These are phyloP conservation scores for Escallonia herrerae DNA, from an alignment of 129 eudicot genomes.

Conservation along the genomic window DNA sequence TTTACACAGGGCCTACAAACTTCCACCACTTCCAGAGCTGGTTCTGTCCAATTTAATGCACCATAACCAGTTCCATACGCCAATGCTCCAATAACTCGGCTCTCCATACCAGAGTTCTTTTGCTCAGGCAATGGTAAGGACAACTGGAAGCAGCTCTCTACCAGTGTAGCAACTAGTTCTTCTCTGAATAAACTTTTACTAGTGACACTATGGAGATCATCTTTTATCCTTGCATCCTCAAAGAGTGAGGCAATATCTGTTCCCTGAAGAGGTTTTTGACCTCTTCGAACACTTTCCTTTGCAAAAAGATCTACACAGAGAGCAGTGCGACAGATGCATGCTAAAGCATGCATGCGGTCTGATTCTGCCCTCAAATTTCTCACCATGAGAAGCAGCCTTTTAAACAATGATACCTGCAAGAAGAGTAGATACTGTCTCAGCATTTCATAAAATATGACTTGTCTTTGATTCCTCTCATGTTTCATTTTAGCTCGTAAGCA, in stretches of 20 bases:
- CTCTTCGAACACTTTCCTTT: constrained; percentile 90
- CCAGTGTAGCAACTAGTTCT: constrained; percentile 92
- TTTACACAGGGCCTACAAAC: constrained; percentile 96
- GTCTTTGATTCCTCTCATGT: not conserved
- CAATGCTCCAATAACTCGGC: constrained; percentile 97
- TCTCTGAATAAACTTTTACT: constrained; percentile 93
- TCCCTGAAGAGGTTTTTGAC: constrained; percentile 95
- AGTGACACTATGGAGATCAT: constrained; percentile 75
- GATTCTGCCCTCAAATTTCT: constrained; percentile 96
- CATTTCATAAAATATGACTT: not conserved
- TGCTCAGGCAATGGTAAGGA: constrained; percentile 94
- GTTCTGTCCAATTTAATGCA: constrained; percentile 97
- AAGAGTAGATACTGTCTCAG: constrained; percentile 2
- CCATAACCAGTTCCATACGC: constrained; percentile 99
- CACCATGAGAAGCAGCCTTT: constrained; percentile 92
- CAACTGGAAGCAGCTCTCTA: constrained; percentile 95
- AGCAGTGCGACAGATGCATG: constrained; percentile 95
- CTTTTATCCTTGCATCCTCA: constrained; percentile 74
- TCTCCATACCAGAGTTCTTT: constrained; percentile 87
- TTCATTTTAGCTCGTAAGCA: not conserved
- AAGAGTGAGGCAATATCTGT: constrained; percentile 94
- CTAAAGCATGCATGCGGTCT: constrained; percentile 97
- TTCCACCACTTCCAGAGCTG: constrained; percentile 97
- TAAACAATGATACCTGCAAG: constrained; percentile 76
- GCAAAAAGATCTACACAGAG: constrained; percentile 96